Percentiles rank a stretch among this genome's conserved stretches.
Conservation (phyloP, 352 stramenopile species). For the Phytophthora aleatoria region DNA sequence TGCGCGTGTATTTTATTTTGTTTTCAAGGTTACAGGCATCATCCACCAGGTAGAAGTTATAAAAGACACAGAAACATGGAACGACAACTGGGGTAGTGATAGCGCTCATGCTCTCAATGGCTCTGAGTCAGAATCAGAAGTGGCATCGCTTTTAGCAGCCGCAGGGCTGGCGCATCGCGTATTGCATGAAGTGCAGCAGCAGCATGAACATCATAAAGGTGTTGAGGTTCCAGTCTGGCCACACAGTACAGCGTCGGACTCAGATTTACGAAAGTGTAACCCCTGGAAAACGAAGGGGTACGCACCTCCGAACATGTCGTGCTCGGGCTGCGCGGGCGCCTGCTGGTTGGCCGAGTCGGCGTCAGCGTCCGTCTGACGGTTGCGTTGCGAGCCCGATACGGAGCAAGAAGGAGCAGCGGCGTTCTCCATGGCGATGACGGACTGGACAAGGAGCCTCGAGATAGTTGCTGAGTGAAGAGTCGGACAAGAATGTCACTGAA, state of each 20-base stretch:
- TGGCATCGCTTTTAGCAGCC: slow-evolving; percentile 54
- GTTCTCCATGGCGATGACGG: slow-evolving; percentile 40
- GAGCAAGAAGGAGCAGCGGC: slow-evolving; percentile 42
- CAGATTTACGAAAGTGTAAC: not conserved
- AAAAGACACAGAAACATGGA: slow-evolving; percentile 33
- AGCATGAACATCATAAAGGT: slow-evolving; percentile 87
- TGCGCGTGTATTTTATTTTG: slow-evolving; percentile 22
- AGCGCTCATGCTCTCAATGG: not conserved
- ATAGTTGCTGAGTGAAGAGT: slow-evolving; percentile 22
- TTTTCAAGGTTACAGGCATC: slow-evolving; percentile 28
- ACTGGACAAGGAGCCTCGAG: slow-evolving; percentile 13
- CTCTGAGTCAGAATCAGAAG: slow-evolving; percentile 1
- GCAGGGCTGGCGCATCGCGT: slow-evolving; percentile 84
- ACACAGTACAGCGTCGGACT: slow-evolving; percentile 11
- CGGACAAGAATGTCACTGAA: slow-evolving; percentile 8
- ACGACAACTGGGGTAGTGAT: slow-evolving; percentile 21
- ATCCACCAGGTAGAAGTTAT: slow-evolving; percentile 16
- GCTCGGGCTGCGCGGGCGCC: slow-evolving; percentile 36
- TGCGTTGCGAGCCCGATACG: slow-evolving; percentile 38
- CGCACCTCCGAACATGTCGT: slow-evolving; percentile 88
- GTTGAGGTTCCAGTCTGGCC: slow-evolving; percentile 80
- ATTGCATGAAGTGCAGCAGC: slow-evolving; percentile 88
- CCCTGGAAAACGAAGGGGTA: not conserved
- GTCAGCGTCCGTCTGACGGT: slow-evolving; percentile 19
- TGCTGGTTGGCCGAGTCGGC: slow-evolving; percentile 22